Evolutionary conservation across 2,329 filamentous ascomycete genomes (phyloP).

Genomic region (Plenodomus tracheiphilus): DNA sequence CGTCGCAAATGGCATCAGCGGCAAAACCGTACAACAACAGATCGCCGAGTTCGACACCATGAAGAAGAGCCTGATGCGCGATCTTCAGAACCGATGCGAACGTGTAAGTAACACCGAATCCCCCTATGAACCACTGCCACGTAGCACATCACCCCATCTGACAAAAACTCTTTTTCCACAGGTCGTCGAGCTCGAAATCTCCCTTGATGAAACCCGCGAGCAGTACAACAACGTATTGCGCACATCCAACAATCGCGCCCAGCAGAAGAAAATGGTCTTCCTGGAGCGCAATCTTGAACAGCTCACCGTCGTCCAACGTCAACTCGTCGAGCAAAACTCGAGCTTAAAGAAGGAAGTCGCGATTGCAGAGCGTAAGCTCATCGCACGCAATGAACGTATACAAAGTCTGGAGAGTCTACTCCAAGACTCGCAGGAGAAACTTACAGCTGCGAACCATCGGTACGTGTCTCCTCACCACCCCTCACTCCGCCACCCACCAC

Average conservation of each 20-base stretch:
- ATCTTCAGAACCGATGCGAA: conserved; percentile 97
- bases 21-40: conserved; percentile 95
- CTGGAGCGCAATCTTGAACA: conserved; percentile 97
- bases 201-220: conserved; percentile 93
- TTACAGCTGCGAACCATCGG: conserved; percentile 96
- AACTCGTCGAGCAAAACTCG: conserved; percentile 97
- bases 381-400: conserved; percentile 95
- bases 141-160: conserved; percentile 15
- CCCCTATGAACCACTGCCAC: conserved; percentile 7
- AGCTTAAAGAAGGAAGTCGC: conserved; percentile 97
- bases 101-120: conserved; percentile 56
- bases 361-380: conserved; percentile 95
- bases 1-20: conserved; percentile 62
- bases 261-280: conserved; percentile 99
- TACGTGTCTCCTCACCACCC: conserved; percentile 54
- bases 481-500: not conserved
- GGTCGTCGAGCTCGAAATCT: conserved; percentile 96
- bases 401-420: conserved; percentile 88
- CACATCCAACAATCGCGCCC: conserved; percentile 94
- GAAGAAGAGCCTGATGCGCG: conserved; percentile 99
- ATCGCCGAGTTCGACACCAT: conserved; percentile 98
- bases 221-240: conserved; percentile 99
- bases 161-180: conserved; percentile 15
- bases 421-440: conserved; percentile 97
- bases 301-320: conserved; percentile 93